These are phyloP conservation scores for Fomitopsis serialis DNA, from an alignment of 768 basidiomycete genomes.

Conservation along the genomic window DNA sequence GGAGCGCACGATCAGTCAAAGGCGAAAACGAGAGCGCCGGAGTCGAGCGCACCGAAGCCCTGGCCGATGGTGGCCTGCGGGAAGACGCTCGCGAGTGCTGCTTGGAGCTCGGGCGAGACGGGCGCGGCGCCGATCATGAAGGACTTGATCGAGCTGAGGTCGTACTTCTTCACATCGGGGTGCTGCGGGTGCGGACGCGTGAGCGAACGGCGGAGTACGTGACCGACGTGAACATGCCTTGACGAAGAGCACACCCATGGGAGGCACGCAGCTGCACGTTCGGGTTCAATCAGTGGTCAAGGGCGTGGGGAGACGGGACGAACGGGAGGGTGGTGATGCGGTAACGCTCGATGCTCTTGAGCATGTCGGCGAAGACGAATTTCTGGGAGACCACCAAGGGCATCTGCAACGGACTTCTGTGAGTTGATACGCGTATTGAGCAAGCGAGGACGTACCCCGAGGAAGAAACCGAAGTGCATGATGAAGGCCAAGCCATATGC, in stretches of 20 bases:
- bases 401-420: conserved; percentile 14
- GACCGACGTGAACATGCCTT: conserved; percentile 4
- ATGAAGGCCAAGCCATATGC: conserved; percentile 31
- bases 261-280: conserved; percentile 53
- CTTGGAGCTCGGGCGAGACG: conserved; percentile 22
- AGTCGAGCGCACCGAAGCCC: conserved; percentile 39
- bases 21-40: background rate
- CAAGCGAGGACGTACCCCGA: conserved; percentile 18
- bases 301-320: background rate
- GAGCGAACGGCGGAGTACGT: no score
- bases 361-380: conserved; percentile 27
- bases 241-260: conserved; percentile 53
- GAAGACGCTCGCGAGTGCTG: conserved; percentile 41
- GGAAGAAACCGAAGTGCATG: conserved; percentile 23
- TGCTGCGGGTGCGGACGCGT: conserved; percentile 30
- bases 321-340: conserved; percentile 38
- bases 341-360: conserved; percentile 30
- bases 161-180: conserved; percentile 44
- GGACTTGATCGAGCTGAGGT: conserved; percentile 25
- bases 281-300: background rate
- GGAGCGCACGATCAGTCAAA: no score
- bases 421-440: background rate
- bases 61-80: conserved; percentile 52
- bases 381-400: conserved; percentile 27
- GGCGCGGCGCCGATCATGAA: conserved; percentile 27